Base-by-base conservation (phyloP, 2,329 filamentous ascomycete genomes). In the Paramyrothecium sp. region DNA sequence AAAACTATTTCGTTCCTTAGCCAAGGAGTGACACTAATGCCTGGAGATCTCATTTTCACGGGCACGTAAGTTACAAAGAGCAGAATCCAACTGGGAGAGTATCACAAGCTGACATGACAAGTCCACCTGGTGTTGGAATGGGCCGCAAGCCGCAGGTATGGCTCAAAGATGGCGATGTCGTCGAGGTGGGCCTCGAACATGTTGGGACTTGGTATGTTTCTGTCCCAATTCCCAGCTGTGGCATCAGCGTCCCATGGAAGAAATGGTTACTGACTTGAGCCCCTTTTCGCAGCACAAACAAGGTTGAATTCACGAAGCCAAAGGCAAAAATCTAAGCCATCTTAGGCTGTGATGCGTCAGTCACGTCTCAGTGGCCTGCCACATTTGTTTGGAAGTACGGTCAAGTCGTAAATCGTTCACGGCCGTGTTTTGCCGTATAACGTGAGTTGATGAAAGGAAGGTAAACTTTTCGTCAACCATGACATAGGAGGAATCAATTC, bases 41-140 rank as follows among this genome's bases (percentile, higher is more conserved):
- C 85, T 1, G 87, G 86, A 3, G 86, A 89, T 69, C 52, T 89
- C 54, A 87, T 89, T 59, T 88, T 88, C 62, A 89, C 86, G 3
- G 86, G 86, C 63, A 89, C 86, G 70, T 80, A 61, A 75, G 78
- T 78, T 17, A 17, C 46, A 44, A 49, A 19, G 12, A 4, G 16
- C 48, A 50, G 20, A 23, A 54, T 38, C 17, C 16, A 13, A 22
- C 8, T 51, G 20, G n/a, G 19, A 51, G n/a, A 34, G 10, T 7
- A 17, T 48, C 17, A 7, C 20, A 47, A 49, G 51, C 54, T 61
- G 23, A 61, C 19, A 13, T 34, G 4, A 20, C 21, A 47, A 86
- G 83, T 11, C 89, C 88, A 0, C 81, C 86, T 59, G 89, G 89
- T 33, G 89, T 92, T 20, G 89, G 86, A 1, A 87, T 89, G 83